Evolutionary conservation across 495 filamentous ascomycete species (phyloP).

Genomic region (Poronia punctata): DNA sequence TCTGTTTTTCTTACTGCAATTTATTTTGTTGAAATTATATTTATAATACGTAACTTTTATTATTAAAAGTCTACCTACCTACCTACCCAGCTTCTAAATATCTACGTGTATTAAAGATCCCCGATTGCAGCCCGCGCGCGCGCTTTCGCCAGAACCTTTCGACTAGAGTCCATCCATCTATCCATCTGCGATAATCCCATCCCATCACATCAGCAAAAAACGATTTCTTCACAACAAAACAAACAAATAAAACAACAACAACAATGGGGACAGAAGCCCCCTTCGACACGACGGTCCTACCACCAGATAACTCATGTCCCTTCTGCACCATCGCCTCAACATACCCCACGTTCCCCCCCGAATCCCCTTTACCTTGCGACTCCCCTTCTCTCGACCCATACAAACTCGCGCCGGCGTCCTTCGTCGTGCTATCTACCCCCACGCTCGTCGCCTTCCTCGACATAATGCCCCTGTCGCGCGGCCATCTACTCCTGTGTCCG

Average conservation of each 20-base stretch:
- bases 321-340: constrained; percentile 57
- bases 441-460: constrained; percentile 79
- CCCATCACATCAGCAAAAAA: no score
- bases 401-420: constrained; percentile 41
- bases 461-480: constrained; percentile 73
- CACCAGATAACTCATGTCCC: constrained; percentile 39
- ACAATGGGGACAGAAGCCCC: constrained; percentile 7
- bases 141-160: no score
- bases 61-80: no score
- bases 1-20: background rate
- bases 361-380: constrained; percentile 23
- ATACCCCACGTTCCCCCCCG: constrained; percentile 40
- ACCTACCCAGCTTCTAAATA: no score
- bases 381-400: constrained; percentile 28
- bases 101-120: no score
- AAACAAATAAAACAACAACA: no score
- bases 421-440: constrained; percentile 67
- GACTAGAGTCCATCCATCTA: no score
- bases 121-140: no score
- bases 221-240: no score
- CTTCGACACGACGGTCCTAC: constrained; percentile 20
- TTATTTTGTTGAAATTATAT: background rate
- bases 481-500: constrained; percentile 72
- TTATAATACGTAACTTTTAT: background rate
- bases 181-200: no score